Percentiles rank a stretch among this genome's conserved stretches.
phyloP scores from a whole-genome alignment of 345 rosid genomes.

The Odontarrhena argentea region DNA sequence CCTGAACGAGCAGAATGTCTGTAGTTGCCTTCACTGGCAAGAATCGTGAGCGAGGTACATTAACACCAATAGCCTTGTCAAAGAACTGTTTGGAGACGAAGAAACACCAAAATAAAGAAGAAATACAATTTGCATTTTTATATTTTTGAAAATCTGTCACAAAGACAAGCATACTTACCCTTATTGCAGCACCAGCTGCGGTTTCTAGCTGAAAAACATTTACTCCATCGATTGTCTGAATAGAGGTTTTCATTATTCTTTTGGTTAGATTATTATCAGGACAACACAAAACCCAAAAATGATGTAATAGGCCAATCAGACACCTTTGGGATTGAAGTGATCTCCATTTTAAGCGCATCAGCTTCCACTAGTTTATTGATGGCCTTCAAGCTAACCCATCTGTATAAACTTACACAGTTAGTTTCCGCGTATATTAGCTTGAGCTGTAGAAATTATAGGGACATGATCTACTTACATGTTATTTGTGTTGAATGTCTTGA shows the following conservation, averaged over 20 bases:
- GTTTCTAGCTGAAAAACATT: conserved; percentile 98
- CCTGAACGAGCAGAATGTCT: conserved; percentile 97
- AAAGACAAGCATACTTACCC: conserved; percentile 46
- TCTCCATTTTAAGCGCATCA: conserved; percentile 94
- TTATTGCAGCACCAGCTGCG: conserved; percentile 95
- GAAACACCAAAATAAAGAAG: conserved; percentile 19
- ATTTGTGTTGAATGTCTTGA: conserved; percentile 98
- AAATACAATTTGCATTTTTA: conserved; percentile 10
- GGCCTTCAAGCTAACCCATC: conserved; percentile 96
- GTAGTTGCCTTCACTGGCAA: conserved; percentile 94
- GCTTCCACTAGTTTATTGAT: conserved; percentile 94
- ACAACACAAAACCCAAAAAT: background rate
- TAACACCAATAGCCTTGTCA: conserved; percentile 81
- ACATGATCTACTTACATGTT: conserved; percentile 64
- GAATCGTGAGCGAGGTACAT: conserved; percentile 88
- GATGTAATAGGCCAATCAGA: background rate
- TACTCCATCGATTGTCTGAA: conserved; percentile 92
- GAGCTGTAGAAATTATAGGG: conserved; percentile 10
- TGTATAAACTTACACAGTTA: conserved; percentile 41
- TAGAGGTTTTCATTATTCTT: background rate
- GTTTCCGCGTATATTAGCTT: background rate
- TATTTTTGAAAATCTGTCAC: background rate
- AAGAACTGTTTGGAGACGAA: conserved; percentile 55
- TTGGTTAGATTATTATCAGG: conserved; percentile 10
- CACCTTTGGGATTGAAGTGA: conserved; percentile 95